Conservation (phyloP, 1,139 yeast species). For the Diutina mesorugosa region DNA sequence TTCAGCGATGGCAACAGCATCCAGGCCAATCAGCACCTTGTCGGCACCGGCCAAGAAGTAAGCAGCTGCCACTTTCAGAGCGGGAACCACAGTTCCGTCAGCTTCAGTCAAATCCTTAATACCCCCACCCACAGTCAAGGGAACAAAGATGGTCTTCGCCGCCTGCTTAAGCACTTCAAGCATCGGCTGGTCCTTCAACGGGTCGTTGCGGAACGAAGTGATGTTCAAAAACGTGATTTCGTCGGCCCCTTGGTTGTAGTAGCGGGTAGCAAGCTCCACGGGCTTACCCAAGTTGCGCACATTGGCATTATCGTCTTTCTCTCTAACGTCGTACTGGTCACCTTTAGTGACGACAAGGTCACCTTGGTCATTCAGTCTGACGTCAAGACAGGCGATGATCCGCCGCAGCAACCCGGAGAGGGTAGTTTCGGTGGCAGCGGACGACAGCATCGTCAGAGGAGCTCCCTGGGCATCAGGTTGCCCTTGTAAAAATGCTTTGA, state of each 20-base stretch:
- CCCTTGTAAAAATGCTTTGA: conserved; percentile 46
- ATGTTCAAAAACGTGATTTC: conserved; percentile 90
- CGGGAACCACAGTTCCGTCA: conserved; percentile 69
- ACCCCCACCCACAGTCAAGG: conserved; percentile 96
- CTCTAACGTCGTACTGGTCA: conserved; percentile 94
- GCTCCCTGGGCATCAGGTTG: conserved; percentile 6
- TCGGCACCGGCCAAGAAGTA: conserved; percentile 96
- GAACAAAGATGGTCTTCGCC: conserved; percentile 87
- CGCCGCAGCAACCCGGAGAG: conserved; percentile 73
- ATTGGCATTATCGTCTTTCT: conserved; percentile 22
- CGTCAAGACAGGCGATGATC: conserved; percentile 91
- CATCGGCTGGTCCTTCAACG: conserved; percentile 89
- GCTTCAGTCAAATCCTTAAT: conserved; percentile 57
- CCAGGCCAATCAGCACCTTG: conserved; percentile 94
- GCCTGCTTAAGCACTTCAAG: conserved; percentile 71
- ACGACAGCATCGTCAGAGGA: not conserved
- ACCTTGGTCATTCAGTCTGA: conserved; percentile 87
- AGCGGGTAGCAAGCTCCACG: conserved; percentile 80
- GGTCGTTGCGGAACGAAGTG: conserved; percentile 90
- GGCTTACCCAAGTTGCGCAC: conserved; percentile 95
- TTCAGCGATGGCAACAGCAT: conserved; percentile 88
- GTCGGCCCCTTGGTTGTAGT: conserved; percentile 91
- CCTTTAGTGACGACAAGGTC: conserved; percentile 96
- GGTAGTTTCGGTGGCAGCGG: conserved; percentile 30
- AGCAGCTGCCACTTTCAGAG: conserved; percentile 78